Evolutionary conservation across 108 stramenopile genomes (phyloP), one percentile per base, ranked within the genome.

Genomic region (Fistulifera solaris): DNA sequence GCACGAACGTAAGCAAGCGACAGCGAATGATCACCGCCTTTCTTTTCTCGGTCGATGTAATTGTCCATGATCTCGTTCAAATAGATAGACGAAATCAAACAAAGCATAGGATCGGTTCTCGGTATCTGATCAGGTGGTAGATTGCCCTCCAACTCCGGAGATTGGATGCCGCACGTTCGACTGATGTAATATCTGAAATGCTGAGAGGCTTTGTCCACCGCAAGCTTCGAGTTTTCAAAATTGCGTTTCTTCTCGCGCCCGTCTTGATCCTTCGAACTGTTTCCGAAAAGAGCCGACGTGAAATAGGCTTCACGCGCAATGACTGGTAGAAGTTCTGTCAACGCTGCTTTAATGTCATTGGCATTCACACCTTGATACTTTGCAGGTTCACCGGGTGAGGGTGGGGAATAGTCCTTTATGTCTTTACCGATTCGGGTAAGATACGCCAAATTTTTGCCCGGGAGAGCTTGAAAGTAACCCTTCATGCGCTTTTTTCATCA

Each of bases 231-330:
- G 14, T 83, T 67, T 46, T 90, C 89, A 55, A 90, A 90, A 66
- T 90, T 90, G 11, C 84, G 68, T 57, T 93, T 87, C 64, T 88
- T 93, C 66, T 93, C 84, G 23, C 90, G 75, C 13, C 86, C 85
- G 59, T 87, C 84, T 41, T 81, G 68, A 26, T 83, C 83, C 52
- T 83, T 78, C 58, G 73, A 69, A 58, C 80, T 83, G 14, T 83
- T 57, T 14, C 86, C 86, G 56, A 93, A 93, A 14, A 93, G 71
- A 35, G 90, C 86, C 40, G 90, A 84, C 16, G 82, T 84, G 52
- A 93, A 93, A 56, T 83, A 93, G 8, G 86, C 86, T 62, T 93
- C 90, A 35, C 90, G 70, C 27, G 90, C 85, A 63, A 93, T 81
- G 0, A 79, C 73, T 11, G 90, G 90, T 14, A 93, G 57, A 41